Evolutionary conservation across 106 monocot genomes (phyloP).

Genomic region (Phalaenopsis aphrodite): DNA sequence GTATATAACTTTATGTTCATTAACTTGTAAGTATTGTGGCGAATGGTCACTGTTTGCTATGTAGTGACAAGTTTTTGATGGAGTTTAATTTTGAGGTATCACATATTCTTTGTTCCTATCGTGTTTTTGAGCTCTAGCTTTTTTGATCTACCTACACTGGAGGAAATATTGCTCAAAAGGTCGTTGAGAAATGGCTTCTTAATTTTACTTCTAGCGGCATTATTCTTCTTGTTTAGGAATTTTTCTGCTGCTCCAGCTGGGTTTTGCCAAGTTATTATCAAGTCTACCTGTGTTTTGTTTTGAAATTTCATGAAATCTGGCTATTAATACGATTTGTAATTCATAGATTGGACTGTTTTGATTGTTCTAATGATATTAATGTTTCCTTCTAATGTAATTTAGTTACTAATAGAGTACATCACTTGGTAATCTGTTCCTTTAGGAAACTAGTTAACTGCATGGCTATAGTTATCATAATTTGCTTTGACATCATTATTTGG

Average conservation of each 20-base stretch:
- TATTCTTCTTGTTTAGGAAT: not conserved
- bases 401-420: no score
- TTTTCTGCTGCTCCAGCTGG: not conserved
- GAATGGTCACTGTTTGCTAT: not conserved
- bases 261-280: not conserved
- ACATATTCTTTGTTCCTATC: not conserved
- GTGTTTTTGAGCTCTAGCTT: not conserved
- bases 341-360: no score
- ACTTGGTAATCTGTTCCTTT: no score
- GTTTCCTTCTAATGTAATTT: no score
- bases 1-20: not conserved
- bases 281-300: not conserved
- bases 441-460: no score
- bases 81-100: not conserved
- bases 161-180: not conserved
- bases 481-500: no score
- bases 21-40: not conserved
- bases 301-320: not conserved
- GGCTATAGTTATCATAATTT: no score
- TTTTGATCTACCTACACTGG: not conserved
- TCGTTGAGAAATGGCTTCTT: not conserved
- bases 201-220: not conserved
- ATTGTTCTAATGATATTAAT: no score
- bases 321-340: no score
- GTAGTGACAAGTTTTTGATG: not conserved